Evolutionary conservation across 192 early-diverging fungal species (phyloP), one percentile per base, ranked within the genome.

Genomic region (Thamnidium elegans): DNA sequence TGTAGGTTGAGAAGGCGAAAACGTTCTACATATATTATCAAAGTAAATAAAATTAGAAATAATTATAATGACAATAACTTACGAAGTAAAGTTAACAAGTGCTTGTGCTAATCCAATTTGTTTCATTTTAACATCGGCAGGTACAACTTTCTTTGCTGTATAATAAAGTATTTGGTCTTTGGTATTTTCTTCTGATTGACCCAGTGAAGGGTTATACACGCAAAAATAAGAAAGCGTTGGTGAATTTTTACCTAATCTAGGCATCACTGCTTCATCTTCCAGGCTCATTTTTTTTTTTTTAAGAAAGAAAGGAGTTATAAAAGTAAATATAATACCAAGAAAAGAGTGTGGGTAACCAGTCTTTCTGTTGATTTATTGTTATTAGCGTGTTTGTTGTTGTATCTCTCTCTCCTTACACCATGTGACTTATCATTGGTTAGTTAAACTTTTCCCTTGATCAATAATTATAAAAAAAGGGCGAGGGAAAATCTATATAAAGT

Each of bases 81-180:
- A 86, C 85, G 63, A 69, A 21, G 86, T 80, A 73, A 90, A 90
- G 45, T 86, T 83, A 26, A 89, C 84, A 3, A 92, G 73, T 1
- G 86, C 90, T 31, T 90, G 84, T 7, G 86, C 87, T 19, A 90
- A 73, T 7, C 90, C 90, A 36, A 90, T 86, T 58, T 90, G 86
- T 26, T 86, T 75, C 62, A 92, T 79, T 72, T 90, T 87, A 36
- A 80, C 81, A 65, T 90, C 89, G 59, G 89, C 67, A n/a, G 87
- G 85, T 7, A 90, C 87, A 5, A 83, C 83, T 31, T 73, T 77
- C 55, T 87, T 84, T 4, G 89, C 86, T 0, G 84, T 78, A 62
- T 90, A 92, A 55, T 84, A 92, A 4, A 92, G 70, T 17, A 92
- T 72, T 70, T 92, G 90, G 52, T 92, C 88, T 73, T 86, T 82